A percentile compares a stretch with the other conserved stretches of the same genome.
Conservation (phyloP, 2,329 filamentous ascomycete genomes). For the Epicoccum nigrum region DNA sequence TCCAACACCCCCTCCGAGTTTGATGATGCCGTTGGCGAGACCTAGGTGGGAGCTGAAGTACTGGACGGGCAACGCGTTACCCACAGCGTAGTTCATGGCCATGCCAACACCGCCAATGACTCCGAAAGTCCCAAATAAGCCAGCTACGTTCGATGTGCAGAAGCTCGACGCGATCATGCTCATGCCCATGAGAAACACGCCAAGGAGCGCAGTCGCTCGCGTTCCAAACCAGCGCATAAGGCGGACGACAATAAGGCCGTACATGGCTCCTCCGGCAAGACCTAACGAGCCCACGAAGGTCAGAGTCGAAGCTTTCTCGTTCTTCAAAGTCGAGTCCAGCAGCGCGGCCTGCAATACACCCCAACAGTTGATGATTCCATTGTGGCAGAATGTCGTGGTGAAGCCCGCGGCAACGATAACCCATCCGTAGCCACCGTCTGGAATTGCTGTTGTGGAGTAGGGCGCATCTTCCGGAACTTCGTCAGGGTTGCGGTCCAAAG, state of each 20-base stretch:
- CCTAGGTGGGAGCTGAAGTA: constrained; percentile 36
- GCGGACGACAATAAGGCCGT: constrained; percentile 60
- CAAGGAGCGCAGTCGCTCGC: constrained; percentile 54
- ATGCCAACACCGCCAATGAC: constrained; percentile 55
- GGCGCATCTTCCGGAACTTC: constrained; percentile 9
- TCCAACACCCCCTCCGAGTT: constrained; percentile 37
- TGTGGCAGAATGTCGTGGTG: constrained; percentile 57
- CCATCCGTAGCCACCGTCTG: constrained; percentile 65
- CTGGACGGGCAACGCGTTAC: constrained; percentile 31
- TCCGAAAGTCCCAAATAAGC: constrained; percentile 56
- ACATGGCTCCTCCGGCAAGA: constrained; percentile 57
- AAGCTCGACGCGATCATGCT: constrained; percentile 59
- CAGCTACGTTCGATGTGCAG: constrained; percentile 35
- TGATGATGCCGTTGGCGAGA: constrained; percentile 38
- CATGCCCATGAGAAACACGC: constrained; percentile 58
- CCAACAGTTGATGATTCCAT: constrained; percentile 64
- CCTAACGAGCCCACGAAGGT: constrained; percentile 65
- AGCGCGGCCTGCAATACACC: constrained; percentile 66
- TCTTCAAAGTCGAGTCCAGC: constrained; percentile 54
- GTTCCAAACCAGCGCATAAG: constrained; percentile 59
- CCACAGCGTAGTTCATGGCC: constrained; percentile 31
- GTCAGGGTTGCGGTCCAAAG: neutral
- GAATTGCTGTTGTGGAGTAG: constrained; percentile 34
- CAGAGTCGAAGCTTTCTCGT: constrained; percentile 56
- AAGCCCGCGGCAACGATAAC: constrained; percentile 59